Evolutionary conservation across 495 filamentous ascomycete species (phyloP).

Genomic region (Xylaria scruposa): DNA sequence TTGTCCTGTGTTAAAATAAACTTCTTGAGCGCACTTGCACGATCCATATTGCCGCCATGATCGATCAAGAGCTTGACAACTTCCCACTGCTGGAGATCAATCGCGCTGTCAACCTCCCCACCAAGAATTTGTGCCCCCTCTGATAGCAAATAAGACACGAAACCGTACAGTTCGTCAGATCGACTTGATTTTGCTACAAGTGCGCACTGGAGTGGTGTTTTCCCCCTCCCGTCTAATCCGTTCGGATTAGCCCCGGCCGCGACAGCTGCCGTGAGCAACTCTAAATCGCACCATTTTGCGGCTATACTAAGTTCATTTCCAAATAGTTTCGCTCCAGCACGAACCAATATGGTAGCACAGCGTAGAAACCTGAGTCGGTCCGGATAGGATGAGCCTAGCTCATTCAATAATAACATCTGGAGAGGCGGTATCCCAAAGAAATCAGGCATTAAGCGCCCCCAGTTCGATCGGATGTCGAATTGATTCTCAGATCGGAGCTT

Average conservation of each 20-base stretch:
- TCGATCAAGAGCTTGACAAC: neutral
- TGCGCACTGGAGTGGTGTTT: neutral
- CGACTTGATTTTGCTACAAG: neutral
- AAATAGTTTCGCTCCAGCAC: neutral
- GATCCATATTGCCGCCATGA: neutral
- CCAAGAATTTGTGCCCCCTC: constrained; percentile 2
- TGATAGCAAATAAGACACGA: neutral
- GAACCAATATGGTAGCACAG: constrained; percentile 2
- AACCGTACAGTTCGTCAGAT: neutral
- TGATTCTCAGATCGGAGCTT: neutral
- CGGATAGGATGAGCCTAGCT: no score
- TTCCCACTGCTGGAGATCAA: neutral
- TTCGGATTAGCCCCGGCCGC: constrained; percentile 9
- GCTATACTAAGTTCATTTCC: neutral
- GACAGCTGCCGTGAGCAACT: neutral
- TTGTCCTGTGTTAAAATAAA: constrained; percentile 4
- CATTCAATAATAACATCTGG: neutral
- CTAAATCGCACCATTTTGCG: neutral
- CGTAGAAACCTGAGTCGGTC: no score
- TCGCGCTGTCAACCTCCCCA: neutral
- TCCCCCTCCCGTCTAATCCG: neutral
- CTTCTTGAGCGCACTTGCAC: neutral
- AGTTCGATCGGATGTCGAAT: no score
- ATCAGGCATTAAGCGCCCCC: no score
- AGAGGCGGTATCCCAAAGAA: neutral